These are phyloP conservation scores for Phytophthora sojae DNA, from an alignment of 352 stramenopile species.

Conservation along the genomic window DNA sequence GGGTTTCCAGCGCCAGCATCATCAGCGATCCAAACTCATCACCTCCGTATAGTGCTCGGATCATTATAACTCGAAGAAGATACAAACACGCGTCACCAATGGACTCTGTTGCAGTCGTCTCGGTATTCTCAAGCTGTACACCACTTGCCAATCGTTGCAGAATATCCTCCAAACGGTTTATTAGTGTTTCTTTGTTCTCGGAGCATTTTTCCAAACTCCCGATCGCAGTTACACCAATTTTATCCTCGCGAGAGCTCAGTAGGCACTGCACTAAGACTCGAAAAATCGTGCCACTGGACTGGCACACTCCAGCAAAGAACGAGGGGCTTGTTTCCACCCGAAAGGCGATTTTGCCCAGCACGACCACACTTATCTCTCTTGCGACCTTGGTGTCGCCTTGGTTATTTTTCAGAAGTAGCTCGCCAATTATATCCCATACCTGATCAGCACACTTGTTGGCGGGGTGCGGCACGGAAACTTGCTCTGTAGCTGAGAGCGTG, in stretches of 20 bases:
- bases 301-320: slow-evolving; percentile 65
- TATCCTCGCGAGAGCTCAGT: slow-evolving; percentile 1
- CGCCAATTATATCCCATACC: slow-evolving; percentile 74
- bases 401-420: slow-evolving; percentile 62
- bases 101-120: slow-evolving; percentile 3
- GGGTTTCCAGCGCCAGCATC: slow-evolving; percentile 67
- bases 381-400: slow-evolving; percentile 29
- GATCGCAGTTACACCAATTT: background rate
- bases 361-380: slow-evolving; percentile 45
- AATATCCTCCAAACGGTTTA: background rate
- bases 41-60: slow-evolving; percentile 52
- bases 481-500: slow-evolving; percentile 10
- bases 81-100: slow-evolving; percentile 51
- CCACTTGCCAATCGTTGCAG: slow-evolving; percentile 26
- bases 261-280: slow-evolving; percentile 48
- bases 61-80: slow-evolving; percentile 47
- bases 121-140: slow-evolving; percentile 7
- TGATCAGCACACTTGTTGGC: slow-evolving; percentile 49
- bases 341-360: slow-evolving; percentile 60
- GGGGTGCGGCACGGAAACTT: slow-evolving; percentile 29
- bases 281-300: slow-evolving; percentile 58
- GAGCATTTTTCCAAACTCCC: background rate
- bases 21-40: slow-evolving; percentile 71
- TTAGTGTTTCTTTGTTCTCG: background rate
- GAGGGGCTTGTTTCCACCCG: slow-evolving; percentile 52